These are phyloP conservation scores for Starmera dryadoides DNA, from an alignment of 805 yeast species.

Conservation along the genomic window DNA sequence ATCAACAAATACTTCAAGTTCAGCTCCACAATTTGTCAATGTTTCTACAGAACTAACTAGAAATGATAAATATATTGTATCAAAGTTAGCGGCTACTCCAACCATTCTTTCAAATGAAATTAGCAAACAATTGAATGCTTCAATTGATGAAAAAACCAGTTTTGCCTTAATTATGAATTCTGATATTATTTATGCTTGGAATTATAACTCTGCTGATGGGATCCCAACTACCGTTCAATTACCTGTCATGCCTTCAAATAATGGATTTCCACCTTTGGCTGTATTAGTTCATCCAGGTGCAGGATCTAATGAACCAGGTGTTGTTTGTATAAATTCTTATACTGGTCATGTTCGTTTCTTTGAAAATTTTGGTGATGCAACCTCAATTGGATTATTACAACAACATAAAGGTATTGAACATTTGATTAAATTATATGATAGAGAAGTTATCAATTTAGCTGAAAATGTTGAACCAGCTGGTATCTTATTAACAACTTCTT, in stretches of 20 bases:
- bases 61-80: conserved; percentile 50
- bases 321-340: conserved; percentile 53
- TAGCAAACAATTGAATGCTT: conserved; percentile 12
- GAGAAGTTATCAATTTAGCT: conserved; percentile 51
- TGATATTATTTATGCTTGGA: conserved; percentile 60
- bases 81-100: conserved; percentile 52
- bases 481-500: conserved; percentile 58
- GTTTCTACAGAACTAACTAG: conserved; percentile 44
- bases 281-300: conserved; percentile 51
- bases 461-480: conserved; percentile 72
- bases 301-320: conserved; percentile 54
- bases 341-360: conserved; percentile 60
- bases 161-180: conserved; percentile 24
- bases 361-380: conserved; percentile 68
- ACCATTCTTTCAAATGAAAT: conserved; percentile 5
- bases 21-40: conserved; percentile 12
- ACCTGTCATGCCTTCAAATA: conserved; percentile 22
- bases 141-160: conserved; percentile 22
- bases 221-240: conserved; percentile 52
- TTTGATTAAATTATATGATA: conserved; percentile 33
- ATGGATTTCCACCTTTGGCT: conserved; percentile 40
- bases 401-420: conserved; percentile 27
- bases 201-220: conserved; percentile 52
- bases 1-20: not conserved
- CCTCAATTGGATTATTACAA: conserved; percentile 53